These are phyloP conservation scores for Nymphaea colorata DNA, from an alignment of 164 flowering plant genomes.

Conservation along the genomic window DNA sequence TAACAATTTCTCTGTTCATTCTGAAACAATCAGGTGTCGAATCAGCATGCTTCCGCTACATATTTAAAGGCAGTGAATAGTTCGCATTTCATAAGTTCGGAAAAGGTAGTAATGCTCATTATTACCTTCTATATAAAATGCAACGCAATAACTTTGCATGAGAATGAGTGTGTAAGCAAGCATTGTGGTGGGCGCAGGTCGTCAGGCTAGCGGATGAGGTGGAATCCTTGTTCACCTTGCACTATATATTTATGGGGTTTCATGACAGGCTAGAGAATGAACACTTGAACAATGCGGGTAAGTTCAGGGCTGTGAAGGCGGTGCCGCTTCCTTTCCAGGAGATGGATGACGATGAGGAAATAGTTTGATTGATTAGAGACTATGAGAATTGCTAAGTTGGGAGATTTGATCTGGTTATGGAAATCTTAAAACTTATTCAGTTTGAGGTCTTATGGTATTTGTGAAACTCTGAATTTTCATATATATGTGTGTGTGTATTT, in stretches of 20 bases:
- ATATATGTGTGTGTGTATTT: too few relatives aligned
- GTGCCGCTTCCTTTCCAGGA: conserved; percentile 64
- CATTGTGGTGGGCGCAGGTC: conserved; percentile 35
- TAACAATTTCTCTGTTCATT: too few relatives aligned
- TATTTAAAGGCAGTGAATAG: conserved; percentile 71
- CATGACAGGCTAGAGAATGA: conserved; percentile 59
- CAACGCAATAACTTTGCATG: too few relatives aligned
- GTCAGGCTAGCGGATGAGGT: conserved; percentile 88
- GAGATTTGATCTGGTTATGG: too few relatives aligned
- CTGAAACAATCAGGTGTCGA: conserved; percentile 33
- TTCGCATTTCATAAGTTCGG: conserved; percentile 83
- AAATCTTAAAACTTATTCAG: too few relatives aligned
- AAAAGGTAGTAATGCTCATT: conserved; percentile 48
- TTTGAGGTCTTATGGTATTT: too few relatives aligned
- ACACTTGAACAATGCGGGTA: conserved; percentile 59
- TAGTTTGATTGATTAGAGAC: not conserved
- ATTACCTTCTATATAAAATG: not conserved
- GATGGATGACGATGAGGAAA: conserved; percentile 33
- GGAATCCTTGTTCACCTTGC: conserved; percentile 92
- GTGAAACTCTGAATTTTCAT: too few relatives aligned
- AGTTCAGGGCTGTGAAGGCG: conserved; percentile 55
- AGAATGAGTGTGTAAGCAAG: not conserved
- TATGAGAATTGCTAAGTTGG: too few relatives aligned
- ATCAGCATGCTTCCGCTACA: conserved; percentile 53
- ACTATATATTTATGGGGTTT: conserved; percentile 24